Percentiles rank a stretch among this genome's conserved stretches.
These are phyloP conservation scores for Lepiota venenata DNA, from an alignment of 768 basidiomycete species.

Conservation along the genomic window DNA sequence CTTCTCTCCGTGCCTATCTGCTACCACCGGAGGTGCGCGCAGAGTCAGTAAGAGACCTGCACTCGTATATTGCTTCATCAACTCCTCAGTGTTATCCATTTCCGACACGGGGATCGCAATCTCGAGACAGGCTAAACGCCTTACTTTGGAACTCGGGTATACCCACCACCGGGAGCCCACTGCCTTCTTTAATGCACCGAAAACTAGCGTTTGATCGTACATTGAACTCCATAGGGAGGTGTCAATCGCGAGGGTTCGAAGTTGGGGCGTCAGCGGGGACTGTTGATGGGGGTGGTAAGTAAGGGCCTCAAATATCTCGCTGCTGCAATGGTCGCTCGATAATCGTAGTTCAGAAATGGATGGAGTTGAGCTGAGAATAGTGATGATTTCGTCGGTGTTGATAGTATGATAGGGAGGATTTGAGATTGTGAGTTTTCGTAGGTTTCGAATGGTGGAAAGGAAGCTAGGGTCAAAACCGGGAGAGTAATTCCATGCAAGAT, in stretches of 20 bases:
- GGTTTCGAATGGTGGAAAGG: slow-evolving; percentile 3
- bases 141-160: not conserved
- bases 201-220: not conserved
- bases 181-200: not conserved
- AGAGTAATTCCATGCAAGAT: slow-evolving; percentile 3
- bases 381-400: not conserved
- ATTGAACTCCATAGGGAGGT: not conserved
- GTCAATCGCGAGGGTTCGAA: not conserved
- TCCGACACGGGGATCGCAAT: not conserved
- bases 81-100: not conserved
- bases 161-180: slow-evolving; percentile 1
- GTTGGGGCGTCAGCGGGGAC: not conserved
- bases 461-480: slow-evolving; percentile 4
- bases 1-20: not conserved
- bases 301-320: slow-evolving; percentile 2
- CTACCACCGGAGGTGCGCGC: not conserved
- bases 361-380: slow-evolving; percentile 1
- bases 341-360: not conserved
- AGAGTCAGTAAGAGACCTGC: not conserved
- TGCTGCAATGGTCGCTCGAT: not conserved
- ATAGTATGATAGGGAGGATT: not conserved
- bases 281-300: slow-evolving; percentile 6
- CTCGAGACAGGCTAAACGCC: not conserved
- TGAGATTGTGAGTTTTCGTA: not conserved
- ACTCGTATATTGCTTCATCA: not conserved